phyloP scores from a whole-genome alignment of 2,329 filamentous ascomycete genomes.

The Paramyrothecium sp. region DNA sequence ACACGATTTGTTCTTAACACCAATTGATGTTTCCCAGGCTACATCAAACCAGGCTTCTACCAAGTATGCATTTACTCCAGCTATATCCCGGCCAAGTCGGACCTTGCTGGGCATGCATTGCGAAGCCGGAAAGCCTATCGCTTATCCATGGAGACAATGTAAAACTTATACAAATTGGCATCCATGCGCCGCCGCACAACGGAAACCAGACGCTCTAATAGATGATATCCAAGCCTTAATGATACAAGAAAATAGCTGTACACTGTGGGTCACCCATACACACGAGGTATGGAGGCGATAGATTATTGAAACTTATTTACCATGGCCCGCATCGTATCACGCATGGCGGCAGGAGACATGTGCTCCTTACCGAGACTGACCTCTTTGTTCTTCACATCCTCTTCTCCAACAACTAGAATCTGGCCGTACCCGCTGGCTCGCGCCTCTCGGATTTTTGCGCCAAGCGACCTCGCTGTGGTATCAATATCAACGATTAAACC shows the following conservation, averaged over 20 bases:
- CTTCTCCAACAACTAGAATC: slow-evolving; percentile 69
- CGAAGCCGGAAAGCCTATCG: no score
- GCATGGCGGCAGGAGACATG: slow-evolving; percentile 43
- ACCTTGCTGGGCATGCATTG: no score
- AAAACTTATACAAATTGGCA: no score
- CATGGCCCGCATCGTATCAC: slow-evolving; percentile 42
- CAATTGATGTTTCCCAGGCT: no score
- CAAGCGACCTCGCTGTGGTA: slow-evolving; percentile 57
- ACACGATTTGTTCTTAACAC: no score
- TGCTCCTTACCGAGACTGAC: slow-evolving; percentile 43
- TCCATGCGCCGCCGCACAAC: no score
- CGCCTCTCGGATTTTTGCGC: slow-evolving; percentile 72
- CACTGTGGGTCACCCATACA: no score
- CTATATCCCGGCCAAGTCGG: no score
- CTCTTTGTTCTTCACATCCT: slow-evolving; percentile 57
- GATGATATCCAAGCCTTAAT: not conserved
- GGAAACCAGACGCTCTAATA: no score
- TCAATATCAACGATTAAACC: slow-evolving; percentile 70
- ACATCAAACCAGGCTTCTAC: slow-evolving; percentile 10
- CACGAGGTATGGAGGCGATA: no score
- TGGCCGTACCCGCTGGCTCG: slow-evolving; percentile 69
- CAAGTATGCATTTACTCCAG: no score
- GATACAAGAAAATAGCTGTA: not conserved
- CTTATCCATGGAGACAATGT: no score
- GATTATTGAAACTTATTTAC: slow-evolving; percentile 47